A percentile compares a stretch with the other conserved stretches of the same genome.
Evolutionary conservation across 495 filamentous ascomycete genomes (phyloP).

Genomic region (Aspergillus coremiiformis): DNA sequence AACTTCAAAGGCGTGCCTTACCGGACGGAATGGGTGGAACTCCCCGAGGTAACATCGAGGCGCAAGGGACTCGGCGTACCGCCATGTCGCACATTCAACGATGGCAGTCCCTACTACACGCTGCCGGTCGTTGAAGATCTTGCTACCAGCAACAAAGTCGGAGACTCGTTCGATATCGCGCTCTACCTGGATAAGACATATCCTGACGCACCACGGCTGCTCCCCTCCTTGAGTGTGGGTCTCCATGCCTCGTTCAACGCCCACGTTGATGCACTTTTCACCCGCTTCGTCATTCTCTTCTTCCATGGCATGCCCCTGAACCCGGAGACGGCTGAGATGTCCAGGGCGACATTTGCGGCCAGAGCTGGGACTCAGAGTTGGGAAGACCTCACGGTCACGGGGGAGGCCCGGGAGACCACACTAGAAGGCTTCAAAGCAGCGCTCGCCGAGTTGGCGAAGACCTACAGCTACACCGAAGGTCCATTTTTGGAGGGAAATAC

Average conservation of each 20-base stretch:
- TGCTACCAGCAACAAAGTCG: constrained; percentile 32
- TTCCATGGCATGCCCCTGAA: constrained; percentile 36
- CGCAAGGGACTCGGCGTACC: constrained; percentile 39
- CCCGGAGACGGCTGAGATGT: constrained; percentile 30
- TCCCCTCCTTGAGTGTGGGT: constrained; percentile 25
- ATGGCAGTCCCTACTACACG: constrained; percentile 52
- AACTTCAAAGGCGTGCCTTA: constrained; percentile 52
- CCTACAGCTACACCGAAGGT: constrained; percentile 37
- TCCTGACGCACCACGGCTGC: constrained; percentile 25
- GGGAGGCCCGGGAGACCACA: constrained; percentile 35
- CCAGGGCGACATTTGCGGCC: constrained; percentile 38
- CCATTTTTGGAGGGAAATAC: constrained; percentile 44
- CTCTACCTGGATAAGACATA: constrained; percentile 47
- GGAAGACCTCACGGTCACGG: constrained; percentile 39
- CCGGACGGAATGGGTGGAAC: constrained; percentile 44
- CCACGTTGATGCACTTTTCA: constrained; percentile 46
- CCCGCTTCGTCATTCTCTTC: constrained; percentile 27
- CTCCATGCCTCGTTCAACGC: constrained; percentile 38
- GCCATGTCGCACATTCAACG: constrained; percentile 45
- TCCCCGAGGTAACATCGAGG: constrained; percentile 41
- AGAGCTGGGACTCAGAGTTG: constrained; percentile 37
- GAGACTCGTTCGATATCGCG: constrained; percentile 59
- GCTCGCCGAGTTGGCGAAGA: constrained; percentile 36
- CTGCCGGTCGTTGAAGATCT: constrained; percentile 51
- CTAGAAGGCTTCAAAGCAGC: constrained; percentile 27